Evolutionary conservation across 1,284 basidiomycete genomes (phyloP).

Genomic region (Coniferiporia sulphurascens): DNA sequence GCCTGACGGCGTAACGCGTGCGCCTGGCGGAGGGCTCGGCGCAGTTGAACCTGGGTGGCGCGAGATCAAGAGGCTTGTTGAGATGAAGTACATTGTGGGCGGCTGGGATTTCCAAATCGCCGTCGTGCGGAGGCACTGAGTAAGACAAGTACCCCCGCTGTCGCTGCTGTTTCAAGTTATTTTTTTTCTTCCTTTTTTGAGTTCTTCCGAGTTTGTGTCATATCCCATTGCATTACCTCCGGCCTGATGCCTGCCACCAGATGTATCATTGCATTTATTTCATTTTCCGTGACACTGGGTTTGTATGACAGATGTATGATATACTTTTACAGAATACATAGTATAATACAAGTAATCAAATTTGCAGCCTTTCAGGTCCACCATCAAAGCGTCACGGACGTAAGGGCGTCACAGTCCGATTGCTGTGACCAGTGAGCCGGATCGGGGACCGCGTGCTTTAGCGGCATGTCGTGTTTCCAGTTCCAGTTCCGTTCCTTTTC

Average conservation of each 20-base stretch:
- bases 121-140: slow-evolving; percentile 61
- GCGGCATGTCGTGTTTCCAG: background rate
- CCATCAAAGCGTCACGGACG: no score
- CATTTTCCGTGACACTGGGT: no score
- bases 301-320: no score
- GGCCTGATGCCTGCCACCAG: no score
- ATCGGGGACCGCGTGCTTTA: background rate
- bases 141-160: background rate
- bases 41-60: slow-evolving; percentile 57
- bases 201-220: no score
- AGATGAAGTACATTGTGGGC: slow-evolving; percentile 71
- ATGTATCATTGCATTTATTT: no score
- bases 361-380: no score
- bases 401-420: no score
- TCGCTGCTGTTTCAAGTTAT: background rate
- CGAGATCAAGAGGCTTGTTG: slow-evolving; percentile 75
- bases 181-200: no score
- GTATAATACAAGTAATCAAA: no score
- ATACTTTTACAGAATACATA: no score
- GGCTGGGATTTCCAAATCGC: slow-evolving; percentile 82
- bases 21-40: slow-evolving; percentile 35
- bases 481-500: background rate
- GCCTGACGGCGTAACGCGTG: slow-evolving; percentile 13
- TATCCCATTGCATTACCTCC: no score
- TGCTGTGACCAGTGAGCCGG: background rate